Base-by-base conservation (phyloP, 176 grass and related monocot genomes). In the Coix lacrymajobi region DNA sequence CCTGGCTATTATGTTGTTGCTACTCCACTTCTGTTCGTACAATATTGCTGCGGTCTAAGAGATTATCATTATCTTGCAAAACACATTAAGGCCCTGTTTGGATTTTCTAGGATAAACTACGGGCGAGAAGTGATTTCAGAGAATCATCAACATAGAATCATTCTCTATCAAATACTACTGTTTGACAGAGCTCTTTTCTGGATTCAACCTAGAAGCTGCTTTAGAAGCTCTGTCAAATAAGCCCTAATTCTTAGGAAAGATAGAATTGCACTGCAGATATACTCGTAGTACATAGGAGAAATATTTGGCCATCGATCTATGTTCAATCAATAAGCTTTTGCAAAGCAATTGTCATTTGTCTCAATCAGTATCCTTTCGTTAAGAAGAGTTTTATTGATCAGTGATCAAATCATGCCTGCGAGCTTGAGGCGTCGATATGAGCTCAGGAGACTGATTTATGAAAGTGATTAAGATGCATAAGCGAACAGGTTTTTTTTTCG, bases 341-440 rank as follows among this genome's bases (percentile, higher is more conserved):
- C 2, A 1, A 40, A 41, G 5, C 15, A 69, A 69, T 12, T 41
- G 12, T 41, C 5, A 41, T 67, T 69, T 54, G 22, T 20, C 78
- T 41, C 34, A 64, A 69, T 56, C 72, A 88, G 82, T 66, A 88
- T 75, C 82, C 82, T 92, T 92, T 88, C 26, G 37, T 41, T 24
- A 69, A 92, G 71, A 83, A 92, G 79, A 92, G 79, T 79, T 86
- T 78, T 54, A 69, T 33, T 58, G 44, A 58, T 80, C 79, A 36
- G 83, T 82, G 24, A 82, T 72, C 36, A 74, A 90, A 79, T 88
- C 73, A 56, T 78, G 87, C 16, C 85, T 38, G 20, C 22, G 85
- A 84, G 81, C 6, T 81, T 69, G 66, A 39, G 79, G 54, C 62
- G 37, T 17, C 81, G 16, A 22, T 66, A 7, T 10, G 0, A 66